Evolutionary conservation across 345 rosid genomes (phyloP), one percentile per base, ranked within the genome.

Genomic region (Arabidopsis thaliana): DNA sequence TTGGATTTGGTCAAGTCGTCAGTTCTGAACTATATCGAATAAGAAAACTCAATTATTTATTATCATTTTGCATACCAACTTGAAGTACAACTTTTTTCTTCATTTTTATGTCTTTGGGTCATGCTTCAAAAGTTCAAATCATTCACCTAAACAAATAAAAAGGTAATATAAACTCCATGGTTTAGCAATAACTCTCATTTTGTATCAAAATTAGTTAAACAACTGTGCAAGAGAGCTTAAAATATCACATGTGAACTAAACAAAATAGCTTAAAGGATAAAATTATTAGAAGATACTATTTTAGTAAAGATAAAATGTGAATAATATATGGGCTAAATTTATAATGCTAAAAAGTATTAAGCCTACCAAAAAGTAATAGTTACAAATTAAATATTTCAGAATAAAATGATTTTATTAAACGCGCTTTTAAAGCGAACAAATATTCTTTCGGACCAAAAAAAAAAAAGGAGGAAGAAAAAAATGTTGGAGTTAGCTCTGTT

Each of bases 1-100:
- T 51, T 52, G 74, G 74, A 60, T 60, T 68, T 76, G 69, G 69
- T 76, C 79, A 76, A 51, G 75, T 23, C 79, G 42, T 67, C 53
- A 10, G 8, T 36, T 53, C 42, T 52, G 42, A 61, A 53, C 56
- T 76, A 30, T 74, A 34, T 20, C 23, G 55, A 52, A 73, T 6
- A n/a, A 60, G 38, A 22, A 61, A 34, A 14, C 12, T 59, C 24
- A 52, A 38, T 42, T 46, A 48, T 46, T 23, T 32, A 51, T 44
- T 59, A 67, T 55, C 25, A 66, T 32, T 59, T 60, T 51, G 63
- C 56, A 68, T 62, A 33, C 59, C 80, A 77, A 61, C 75, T 76
- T 68, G 38, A 41, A n/a, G 49, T 58, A 23, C 79, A 38, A 22
- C 45, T 40, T 67, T 56, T 44, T 34, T 24, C 7, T 65, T 46